A percentile compares a stretch with the other conserved stretches of the same genome.
These are phyloP conservation scores for Capsicum rhomboideum DNA, from an alignment of 257 asterid genomes.

Conservation along the genomic window DNA sequence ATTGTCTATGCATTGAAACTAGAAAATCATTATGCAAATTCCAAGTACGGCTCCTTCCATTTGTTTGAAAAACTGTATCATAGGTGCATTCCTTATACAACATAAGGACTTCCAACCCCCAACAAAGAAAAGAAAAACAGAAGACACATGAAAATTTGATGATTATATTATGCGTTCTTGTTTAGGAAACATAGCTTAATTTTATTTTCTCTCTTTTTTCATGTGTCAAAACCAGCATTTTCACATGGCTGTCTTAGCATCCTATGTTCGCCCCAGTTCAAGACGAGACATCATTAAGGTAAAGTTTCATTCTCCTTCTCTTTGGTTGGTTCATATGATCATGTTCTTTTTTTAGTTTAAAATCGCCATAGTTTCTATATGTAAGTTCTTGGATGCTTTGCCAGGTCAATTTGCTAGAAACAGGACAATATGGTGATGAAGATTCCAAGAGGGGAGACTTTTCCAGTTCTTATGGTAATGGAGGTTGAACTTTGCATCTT, in stretches of 20 bases:
- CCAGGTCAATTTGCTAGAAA: slow-evolving; percentile 66
- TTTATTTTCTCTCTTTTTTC: background rate
- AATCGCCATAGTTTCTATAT: background rate
- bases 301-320: background rate
- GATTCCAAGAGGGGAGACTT: background rate
- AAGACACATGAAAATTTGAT: background rate
- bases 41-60: background rate
- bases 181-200: background rate
- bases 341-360: background rate
- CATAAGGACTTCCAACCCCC: background rate
- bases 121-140: background rate
- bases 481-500: background rate
- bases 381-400: background rate
- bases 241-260: slow-evolving; percentile 66
- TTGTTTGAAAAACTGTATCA: background rate
- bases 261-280: slow-evolving; percentile 37
- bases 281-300: slow-evolving; percentile 61
- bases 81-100: background rate
- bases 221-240: slow-evolving; percentile 42
- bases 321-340: background rate
- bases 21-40: background rate
- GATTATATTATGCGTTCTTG: background rate
- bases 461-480: background rate
- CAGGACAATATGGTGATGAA: slow-evolving; percentile 28
- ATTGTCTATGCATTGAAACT: background rate